Evolutionary conservation across 331 rosid genomes (phyloP).

Genomic region (Arachis monticola): DNA sequence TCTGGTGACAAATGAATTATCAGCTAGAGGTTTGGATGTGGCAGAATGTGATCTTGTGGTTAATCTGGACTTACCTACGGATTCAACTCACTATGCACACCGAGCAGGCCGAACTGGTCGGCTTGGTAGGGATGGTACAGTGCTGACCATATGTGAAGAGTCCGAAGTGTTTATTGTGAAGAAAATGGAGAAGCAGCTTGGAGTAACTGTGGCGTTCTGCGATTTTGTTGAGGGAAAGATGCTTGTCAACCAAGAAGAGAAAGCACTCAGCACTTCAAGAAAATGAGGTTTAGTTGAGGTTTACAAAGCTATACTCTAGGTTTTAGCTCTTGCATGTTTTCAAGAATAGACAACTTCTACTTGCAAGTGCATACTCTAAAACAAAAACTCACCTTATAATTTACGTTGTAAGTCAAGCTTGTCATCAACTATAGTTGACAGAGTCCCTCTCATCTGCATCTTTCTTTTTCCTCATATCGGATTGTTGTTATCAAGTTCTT

Average conservation of each 20-base stretch:
- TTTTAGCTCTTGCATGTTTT: slow-evolving; percentile 27
- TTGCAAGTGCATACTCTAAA: slow-evolving; percentile 1
- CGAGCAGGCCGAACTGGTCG: slow-evolving; percentile 96
- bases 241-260: slow-evolving; percentile 55
- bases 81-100: slow-evolving; percentile 88
- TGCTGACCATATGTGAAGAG: slow-evolving; percentile 83
- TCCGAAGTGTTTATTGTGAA: slow-evolving; percentile 86
- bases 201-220: slow-evolving; percentile 61
- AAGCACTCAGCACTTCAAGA: slow-evolving; percentile 36
- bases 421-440: slow-evolving; percentile 1
- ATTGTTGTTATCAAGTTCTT: neutral
- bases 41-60: slow-evolving; percentile 98
- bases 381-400: neutral
- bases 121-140: slow-evolving; percentile 90
- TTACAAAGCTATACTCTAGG: neutral
- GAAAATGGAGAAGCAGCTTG: slow-evolving; percentile 91
- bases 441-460: neutral
- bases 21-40: slow-evolving; percentile 94
- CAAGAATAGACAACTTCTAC: slow-evolving; percentile 7
- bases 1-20: slow-evolving; percentile 86
- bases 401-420: slow-evolving; percentile 28
- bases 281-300: slow-evolving; percentile 30
- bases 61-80: slow-evolving; percentile 87
- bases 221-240: slow-evolving; percentile 78
- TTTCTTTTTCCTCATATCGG: neutral